phyloP scores from a whole-genome alignment of 2,329 filamentous ascomycete species.

The Chrysosporium queenslandicum region DNA sequence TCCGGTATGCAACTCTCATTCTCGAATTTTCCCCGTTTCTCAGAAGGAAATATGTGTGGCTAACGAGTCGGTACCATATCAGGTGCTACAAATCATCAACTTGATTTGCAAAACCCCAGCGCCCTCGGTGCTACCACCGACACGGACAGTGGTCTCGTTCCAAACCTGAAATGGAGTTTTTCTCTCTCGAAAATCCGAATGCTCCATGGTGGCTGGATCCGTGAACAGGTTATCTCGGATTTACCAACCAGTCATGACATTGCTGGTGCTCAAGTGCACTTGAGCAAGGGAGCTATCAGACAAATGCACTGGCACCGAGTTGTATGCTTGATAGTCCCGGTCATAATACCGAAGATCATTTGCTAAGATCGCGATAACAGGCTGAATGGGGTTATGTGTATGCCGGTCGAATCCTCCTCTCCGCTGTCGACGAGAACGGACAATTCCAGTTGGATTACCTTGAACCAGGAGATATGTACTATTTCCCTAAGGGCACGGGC shows the following conservation, averaged over 20 bases:
- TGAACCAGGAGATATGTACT: conserved; percentile 56
- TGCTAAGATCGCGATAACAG: conserved; percentile 26
- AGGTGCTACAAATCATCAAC: conserved; percentile 54
- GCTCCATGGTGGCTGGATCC: conserved; percentile 55
- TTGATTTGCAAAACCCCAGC: conserved; percentile 55
- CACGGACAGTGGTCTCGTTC: conserved; percentile 54
- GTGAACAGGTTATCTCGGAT: conserved; percentile 58
- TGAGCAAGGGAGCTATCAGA: conserved; percentile 55
- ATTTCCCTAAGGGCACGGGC: conserved; percentile 56
- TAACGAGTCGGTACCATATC: conserved; percentile 4
- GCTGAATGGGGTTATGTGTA: conserved; percentile 60
- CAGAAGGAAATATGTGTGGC: not conserved
- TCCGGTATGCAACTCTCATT: conserved; percentile 38
- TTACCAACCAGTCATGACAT: conserved; percentile 57
- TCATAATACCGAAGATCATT: not conserved
- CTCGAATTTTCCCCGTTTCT: not conserved
- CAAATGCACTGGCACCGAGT: conserved; percentile 60
- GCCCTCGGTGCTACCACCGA: conserved; percentile 49
- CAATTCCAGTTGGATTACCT: conserved; percentile 47
- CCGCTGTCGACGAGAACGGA: conserved; percentile 54
- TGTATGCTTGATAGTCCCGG: conserved; percentile 34
- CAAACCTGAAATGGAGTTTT: conserved; percentile 61
- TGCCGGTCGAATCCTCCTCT: conserved; percentile 47
- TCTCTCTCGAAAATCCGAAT: conserved; percentile 56
- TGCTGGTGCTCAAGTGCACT: conserved; percentile 57